These are phyloP conservation scores for Vanrija sp. DNA, from an alignment of 1,284 basidiomycete genomes.

Conservation along the genomic window DNA sequence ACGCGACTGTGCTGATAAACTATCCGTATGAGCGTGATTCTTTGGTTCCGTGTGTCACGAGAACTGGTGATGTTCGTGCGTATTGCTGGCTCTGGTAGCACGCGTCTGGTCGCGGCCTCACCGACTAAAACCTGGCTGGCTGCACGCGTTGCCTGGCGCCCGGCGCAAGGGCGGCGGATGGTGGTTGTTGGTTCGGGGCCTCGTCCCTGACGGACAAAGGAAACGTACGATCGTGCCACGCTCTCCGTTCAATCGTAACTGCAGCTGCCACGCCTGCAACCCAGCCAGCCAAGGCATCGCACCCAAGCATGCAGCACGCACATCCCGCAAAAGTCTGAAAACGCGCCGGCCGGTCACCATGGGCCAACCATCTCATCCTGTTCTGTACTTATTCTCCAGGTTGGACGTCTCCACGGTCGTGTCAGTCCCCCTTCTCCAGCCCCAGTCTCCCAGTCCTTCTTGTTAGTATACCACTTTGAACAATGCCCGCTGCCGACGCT, in stretches of 20 bases:
- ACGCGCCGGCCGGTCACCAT: background rate
- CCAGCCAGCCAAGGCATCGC: background rate
- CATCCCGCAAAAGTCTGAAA: background rate
- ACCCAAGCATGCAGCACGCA: background rate
- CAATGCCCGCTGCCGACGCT: constrained; percentile 57
- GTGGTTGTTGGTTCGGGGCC: no score
- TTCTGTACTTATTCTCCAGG: background rate
- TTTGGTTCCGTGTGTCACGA: no score
- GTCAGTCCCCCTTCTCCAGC: background rate
- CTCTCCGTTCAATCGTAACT: no score
- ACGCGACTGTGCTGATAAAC: no score
- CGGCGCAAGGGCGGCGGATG: no score
- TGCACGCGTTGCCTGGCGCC: no score
- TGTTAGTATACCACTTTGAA: background rate
- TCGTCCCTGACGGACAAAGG: background rate
- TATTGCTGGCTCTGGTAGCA: no score
- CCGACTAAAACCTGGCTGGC: no score
- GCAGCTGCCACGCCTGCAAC: background rate
- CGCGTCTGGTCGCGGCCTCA: no score
- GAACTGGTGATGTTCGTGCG: no score
- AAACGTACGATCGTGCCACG: constrained; percentile 6
- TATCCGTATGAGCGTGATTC: no score
- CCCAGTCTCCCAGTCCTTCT: background rate
- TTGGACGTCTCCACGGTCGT: background rate
- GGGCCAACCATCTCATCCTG: background rate